A percentile compares a stretch with the other conserved stretches of the same genome.
These are phyloP conservation scores for Sedum album DNA, from an alignment of 164 flowering plant genomes.

Conservation along the genomic window DNA sequence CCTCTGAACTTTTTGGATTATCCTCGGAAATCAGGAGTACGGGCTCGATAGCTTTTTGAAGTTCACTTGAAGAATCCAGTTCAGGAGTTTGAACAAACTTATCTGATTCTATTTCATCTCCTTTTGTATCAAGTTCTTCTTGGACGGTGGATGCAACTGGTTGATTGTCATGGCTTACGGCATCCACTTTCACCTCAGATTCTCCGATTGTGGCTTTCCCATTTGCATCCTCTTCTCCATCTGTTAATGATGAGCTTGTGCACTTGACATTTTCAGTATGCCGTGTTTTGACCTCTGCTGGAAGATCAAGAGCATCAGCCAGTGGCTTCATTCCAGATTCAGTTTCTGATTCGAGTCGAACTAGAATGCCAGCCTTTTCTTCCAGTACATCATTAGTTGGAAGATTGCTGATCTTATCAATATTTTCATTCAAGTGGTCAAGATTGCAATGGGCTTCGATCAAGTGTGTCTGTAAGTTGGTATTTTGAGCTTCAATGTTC, in stretches of 20 bases:
- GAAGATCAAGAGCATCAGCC: not conserved
- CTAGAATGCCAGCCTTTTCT: not conserved
- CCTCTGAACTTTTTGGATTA: not conserved
- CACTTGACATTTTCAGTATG: not conserved
- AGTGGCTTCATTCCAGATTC: not conserved
- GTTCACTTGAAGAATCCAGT: not conserved
- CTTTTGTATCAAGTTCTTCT: not conserved
- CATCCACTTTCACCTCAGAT: not conserved
- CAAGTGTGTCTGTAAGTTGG: conserved; percentile 1
- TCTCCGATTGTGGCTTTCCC: not conserved
- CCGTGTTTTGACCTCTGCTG: not conserved
- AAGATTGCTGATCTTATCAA: not conserved
- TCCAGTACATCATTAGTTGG: not conserved
- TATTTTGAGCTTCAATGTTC: conserved; percentile 27
- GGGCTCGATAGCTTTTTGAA: not conserved
- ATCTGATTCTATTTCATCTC: not conserved
- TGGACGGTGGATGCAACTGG: not conserved
- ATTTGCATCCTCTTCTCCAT: not conserved
- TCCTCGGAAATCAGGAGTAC: not conserved
- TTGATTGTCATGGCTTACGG: not conserved
- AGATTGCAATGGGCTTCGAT: conserved; percentile 5
- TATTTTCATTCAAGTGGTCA: not conserved
- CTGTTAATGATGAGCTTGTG: not conserved
- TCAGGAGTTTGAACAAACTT: not conserved
- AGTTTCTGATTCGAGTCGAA: not conserved